Percentiles rank a stretch among this genome's conserved stretches.
phyloP scores from a whole-genome alignment of 768 basidiomycete species.

The Naganishia vishniacii region DNA sequence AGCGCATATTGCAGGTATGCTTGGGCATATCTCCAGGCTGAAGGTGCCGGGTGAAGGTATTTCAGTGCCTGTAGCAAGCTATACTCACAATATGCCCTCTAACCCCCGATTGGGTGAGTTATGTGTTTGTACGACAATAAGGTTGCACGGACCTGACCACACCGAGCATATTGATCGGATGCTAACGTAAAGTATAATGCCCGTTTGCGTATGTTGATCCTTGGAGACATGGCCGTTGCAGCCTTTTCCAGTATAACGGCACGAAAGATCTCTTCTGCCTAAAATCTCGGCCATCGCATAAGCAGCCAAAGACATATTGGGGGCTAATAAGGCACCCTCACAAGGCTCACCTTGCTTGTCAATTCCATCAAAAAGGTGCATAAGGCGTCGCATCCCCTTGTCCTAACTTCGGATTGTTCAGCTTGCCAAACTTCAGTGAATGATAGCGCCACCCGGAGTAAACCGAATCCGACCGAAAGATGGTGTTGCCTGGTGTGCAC shows the following conservation, averaged over 20 bases:
- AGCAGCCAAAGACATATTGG: too few relatives aligned
- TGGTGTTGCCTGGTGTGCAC: too few relatives aligned
- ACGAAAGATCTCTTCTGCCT: conserved; percentile 49
- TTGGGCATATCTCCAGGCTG: conserved; percentile 44
- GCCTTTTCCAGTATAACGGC: conserved; percentile 52
- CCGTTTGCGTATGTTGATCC: conserved; percentile 34
- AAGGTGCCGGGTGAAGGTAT: conserved; percentile 40
- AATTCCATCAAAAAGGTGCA: neutral
- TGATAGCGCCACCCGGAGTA: conserved; percentile 44
- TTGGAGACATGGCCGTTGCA: conserved; percentile 43
- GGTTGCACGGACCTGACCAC: conserved; percentile 46
- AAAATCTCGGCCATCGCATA: neutral
- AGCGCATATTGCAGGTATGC: conserved; percentile 49
- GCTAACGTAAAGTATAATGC: conserved; percentile 50
- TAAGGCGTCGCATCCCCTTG: neutral
- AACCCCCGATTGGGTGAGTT: neutral
- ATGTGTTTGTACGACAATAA: neutral
- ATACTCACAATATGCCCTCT: conserved; percentile 49
- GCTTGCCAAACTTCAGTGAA: conserved; percentile 48
- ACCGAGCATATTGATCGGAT: conserved; percentile 50
- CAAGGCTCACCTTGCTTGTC: neutral
- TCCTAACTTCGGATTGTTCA: conserved; percentile 20
- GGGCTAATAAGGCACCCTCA: too few relatives aligned
- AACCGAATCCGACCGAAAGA: conserved; percentile 36
- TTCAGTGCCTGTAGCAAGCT: conserved; percentile 48